A percentile compares a stretch with the other conserved stretches of the same genome.
These are phyloP conservation scores for Fraxinus latifolia DNA, from an alignment of 305 asterid species.

Conservation along the genomic window DNA sequence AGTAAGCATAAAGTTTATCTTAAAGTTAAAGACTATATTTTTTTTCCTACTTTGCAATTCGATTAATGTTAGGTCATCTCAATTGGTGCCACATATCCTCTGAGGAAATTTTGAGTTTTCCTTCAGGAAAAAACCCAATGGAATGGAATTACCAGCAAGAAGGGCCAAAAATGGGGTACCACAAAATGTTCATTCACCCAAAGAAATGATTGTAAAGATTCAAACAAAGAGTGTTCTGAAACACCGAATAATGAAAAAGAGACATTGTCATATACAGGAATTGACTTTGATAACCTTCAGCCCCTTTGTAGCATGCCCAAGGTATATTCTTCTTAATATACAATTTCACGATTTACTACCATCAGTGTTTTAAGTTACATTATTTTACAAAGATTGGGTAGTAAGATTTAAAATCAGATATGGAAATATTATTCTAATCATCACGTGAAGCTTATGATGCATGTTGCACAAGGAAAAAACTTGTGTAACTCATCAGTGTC, in stretches of 20 bases:
- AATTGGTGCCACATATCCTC: slow-evolving; percentile 15
- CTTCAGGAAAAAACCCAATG: slow-evolving; percentile 63
- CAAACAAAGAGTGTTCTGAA: slow-evolving; percentile 36
- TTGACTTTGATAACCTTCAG: slow-evolving; percentile 69
- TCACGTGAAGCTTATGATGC: not conserved
- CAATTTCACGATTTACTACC: not conserved
- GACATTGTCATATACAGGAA: slow-evolving; percentile 29
- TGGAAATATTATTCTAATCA: not conserved
- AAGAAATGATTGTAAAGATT: slow-evolving; percentile 39
- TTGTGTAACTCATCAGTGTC: not conserved
- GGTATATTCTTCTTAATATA: slow-evolving; percentile 37
- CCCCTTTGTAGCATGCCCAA: slow-evolving; percentile 57
- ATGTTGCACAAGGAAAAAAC: not conserved
- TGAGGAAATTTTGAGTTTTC: slow-evolving; percentile 5
- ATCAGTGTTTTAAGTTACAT: not conserved
- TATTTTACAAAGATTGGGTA: not conserved
- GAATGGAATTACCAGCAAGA: slow-evolving; percentile 91
- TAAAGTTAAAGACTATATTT: not conserved
- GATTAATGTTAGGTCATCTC: slow-evolving; percentile 14
- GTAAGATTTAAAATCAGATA: not conserved
- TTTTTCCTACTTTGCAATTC: not conserved
- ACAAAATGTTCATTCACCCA: slow-evolving; percentile 46
- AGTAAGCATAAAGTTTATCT: not conserved
- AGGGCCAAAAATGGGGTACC: slow-evolving; percentile 93
- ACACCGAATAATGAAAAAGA: slow-evolving; percentile 30